Base-by-base conservation (phyloP, 805 yeast species). In the Candida yuanshanica region DNA sequence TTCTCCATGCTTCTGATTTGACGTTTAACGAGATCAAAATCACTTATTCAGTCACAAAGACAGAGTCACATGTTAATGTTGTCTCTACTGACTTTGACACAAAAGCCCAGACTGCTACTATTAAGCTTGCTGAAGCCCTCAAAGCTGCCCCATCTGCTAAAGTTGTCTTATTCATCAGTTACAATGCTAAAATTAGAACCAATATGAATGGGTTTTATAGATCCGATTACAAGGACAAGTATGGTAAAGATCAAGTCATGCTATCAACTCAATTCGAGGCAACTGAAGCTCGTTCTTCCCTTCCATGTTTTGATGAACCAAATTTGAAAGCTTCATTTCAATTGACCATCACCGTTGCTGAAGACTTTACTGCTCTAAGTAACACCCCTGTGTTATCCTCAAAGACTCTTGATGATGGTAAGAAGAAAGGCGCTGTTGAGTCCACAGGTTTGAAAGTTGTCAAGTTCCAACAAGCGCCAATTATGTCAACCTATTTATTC, bases 181-280 rank as follows among this genome's bases (percentile, higher is more conserved):
- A 74, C 60, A 63, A 68, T 23, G 91, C 86, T 45, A 65, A 63
- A 35, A 72, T 83, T 62, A 80, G 79, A 59, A 78, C 77, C 52
- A 77, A 82, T 54, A 83, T 83, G 91, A 79, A 82, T 39, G 90
- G 91, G 24, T 84, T 83, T 66, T 83, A 83, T 68, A 71, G 87
- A 52, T 81, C 88, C 17, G 69, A 76, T 35, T 83, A 83, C 62
- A 70, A 70, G 48, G 72, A 71, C 38, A 36, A 46, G 43, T 72
- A 81, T 45, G 83, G 85, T 13, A 68, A 74, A 49, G 80, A 81
- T 29, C 81, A 81, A 53, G 80, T 81, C 56, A 69, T 83, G 71
- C 82, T 87, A 35, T 81, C 90, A 37, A 84, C 95, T 34, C 95
- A 85, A 63, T 80, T 85, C 72, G 95, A 85, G 65, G 81, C 95